Evolutionary conservation across 805 yeast species (phyloP), one percentile per base, ranked within the genome.

Genomic region (Cephaloascus fragrans): DNA sequence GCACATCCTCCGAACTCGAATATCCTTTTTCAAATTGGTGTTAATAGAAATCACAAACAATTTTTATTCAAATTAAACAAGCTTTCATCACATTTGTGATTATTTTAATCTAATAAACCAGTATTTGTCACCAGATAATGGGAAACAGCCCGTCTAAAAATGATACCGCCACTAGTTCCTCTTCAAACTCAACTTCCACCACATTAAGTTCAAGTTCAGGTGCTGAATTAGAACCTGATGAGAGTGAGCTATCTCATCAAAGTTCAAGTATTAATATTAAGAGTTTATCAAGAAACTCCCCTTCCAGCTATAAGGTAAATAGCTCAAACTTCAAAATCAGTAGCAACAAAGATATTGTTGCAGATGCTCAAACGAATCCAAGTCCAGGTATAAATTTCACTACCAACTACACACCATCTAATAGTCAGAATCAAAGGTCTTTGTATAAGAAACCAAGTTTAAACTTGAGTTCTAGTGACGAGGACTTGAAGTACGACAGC

Each of bases 101-200:
- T n/a, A n/a, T n/a, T n/a, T n/a, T n/a, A n/a, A n/a, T n/a, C n/a
- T n/a, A n/a, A n/a, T n/a, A n/a, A n/a, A n/a, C n/a, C n/a, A n/a
- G n/a, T n/a, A n/a, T n/a, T n/a, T n/a, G n/a, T n/a, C 28, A 23
- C 28, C 28, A 23, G 28, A 23, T 23, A 23, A 75, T 75, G 81
- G 81, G 83, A 62, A 75, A 74, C 63, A 75, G 75, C 80, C 81
- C 81, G 67, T 75, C 81, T 33, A 60, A 58, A 45, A 57, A 52
- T 38, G 47, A 53, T 17, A 41, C 46, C 20, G 44, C 40, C 42
- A 43, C 46, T 47, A 47, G 44, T 43, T 47, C 53, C 52, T 61
- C 63, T 43, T 50, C 62, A 43, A 47, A 42, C 39, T 37, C 44
- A 37, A 45, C 40, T 38, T 40, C 47, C 18, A 35, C 41, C 32